Evolutionary conservation across 306 rosid species (phyloP), one percentile per base, ranked within the genome.

Genomic region (Carpinus fangiana): DNA sequence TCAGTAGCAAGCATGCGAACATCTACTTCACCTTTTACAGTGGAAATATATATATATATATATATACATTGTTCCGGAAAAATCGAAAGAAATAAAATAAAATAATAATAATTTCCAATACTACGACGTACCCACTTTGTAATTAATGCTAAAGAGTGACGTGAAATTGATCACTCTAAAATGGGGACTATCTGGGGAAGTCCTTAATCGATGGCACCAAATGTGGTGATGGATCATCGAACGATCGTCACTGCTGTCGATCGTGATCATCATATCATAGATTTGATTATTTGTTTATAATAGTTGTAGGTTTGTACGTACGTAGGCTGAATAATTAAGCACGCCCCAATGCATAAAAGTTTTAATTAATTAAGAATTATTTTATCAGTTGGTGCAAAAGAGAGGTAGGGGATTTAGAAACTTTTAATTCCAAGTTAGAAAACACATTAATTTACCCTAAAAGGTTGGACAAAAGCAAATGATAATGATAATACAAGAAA

Each of bases 281-380:
- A 77, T 74, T 3, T 50, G n/a, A 81, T 82, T 81, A 77, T 70
- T 86, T 50, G 86, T 82, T 73, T 73, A 62, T 62, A 77, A 51
- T 3, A 0, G 26, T 23, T 23, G 26, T 23, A 23, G 26, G 26
- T 23, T 23, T 55, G 89, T 74, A 82, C 86, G 84, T 76, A 0
- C 67, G 74, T 9, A 7, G 26, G n/a, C 72, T 51, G 65, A 73
- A 43, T 26, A 73, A 43, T 26, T 31, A 12, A 12, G 43, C 43
- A 28, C 43, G 68, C 68, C 68, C 67, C 65, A 61, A 10, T 23
- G 2, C 65, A 59, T 2, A 23, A 59, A 23, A 23, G 12, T 10
- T 34, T 5, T 5, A 14, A 38, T 38, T 38, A 38, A 38, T 38
- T 38, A 38, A 3, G 72, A 20, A 72, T 72, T 16, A 9, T 66